phyloP scores from a whole-genome alignment of 768 basidiomycete species.

The Exsudoporus frostii region DNA sequence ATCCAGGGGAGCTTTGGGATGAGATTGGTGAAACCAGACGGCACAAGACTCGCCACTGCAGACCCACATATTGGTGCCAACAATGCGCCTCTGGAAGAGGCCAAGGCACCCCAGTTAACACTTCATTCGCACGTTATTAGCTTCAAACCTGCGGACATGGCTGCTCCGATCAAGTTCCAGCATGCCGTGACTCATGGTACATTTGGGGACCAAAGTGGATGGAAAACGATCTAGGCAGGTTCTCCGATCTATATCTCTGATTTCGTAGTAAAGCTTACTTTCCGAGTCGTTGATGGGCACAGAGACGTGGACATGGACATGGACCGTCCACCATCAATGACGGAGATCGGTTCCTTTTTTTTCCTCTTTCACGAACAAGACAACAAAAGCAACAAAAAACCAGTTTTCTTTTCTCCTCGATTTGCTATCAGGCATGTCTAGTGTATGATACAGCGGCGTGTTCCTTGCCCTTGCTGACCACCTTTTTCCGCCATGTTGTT shows the following conservation, averaged over 20 bases:
- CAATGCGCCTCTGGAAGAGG: background rate
- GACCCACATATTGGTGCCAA: background rate
- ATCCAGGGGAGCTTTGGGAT: slow-evolving; percentile 8
- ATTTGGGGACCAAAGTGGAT: background rate
- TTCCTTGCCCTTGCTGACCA: background rate
- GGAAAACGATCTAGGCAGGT: slow-evolving; percentile 1
- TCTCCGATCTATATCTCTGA: too few relatives aligned
- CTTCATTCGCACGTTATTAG: slow-evolving; percentile 11
- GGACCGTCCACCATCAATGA: too few relatives aligned
- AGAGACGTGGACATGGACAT: background rate
- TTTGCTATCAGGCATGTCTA: background rate
- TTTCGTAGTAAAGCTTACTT: background rate
- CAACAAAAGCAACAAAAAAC: background rate
- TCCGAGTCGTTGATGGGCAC: background rate
- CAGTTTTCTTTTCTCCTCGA: background rate
- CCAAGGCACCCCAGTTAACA: slow-evolving; percentile 5
- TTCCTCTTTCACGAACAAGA: background rate
- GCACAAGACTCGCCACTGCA: slow-evolving; percentile 3
- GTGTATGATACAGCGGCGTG: background rate
- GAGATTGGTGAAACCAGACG: slow-evolving; percentile 14
- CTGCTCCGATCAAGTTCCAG: background rate
- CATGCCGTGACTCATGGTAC: background rate
- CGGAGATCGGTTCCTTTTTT: background rate
- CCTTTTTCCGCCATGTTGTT: too few relatives aligned
- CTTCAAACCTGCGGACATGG: background rate